Evolutionary conservation across 768 basidiomycete genomes (phyloP).

Genomic region (Hebeloma cylindrosporum): DNA sequence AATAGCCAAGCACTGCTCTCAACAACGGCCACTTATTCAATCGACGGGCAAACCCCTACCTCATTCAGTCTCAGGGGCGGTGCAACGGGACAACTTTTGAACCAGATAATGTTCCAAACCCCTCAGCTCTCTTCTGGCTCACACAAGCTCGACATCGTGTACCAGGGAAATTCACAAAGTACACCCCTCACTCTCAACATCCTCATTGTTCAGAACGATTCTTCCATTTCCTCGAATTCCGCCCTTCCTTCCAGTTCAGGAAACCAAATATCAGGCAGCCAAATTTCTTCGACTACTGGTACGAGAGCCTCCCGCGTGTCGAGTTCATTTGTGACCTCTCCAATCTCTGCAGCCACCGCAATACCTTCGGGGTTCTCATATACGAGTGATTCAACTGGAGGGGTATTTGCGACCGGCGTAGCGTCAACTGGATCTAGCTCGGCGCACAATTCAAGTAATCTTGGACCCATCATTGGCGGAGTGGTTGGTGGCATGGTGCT

Average conservation of each 20-base stretch:
- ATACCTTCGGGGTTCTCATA: too few relatives aligned
- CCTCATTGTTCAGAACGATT: slow-evolving; percentile 2
- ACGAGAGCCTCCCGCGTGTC: too few relatives aligned
- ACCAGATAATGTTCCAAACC: slow-evolving; percentile 11
- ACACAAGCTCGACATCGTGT: slow-evolving; percentile 11
- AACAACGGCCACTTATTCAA: slow-evolving; percentile 25
- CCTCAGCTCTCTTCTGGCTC: slow-evolving; percentile 5
- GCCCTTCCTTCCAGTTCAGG: too few relatives aligned
- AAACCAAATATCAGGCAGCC: too few relatives aligned
- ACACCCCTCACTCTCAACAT: slow-evolving; percentile 9
- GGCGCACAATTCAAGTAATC: too few relatives aligned
- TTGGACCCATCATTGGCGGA: slow-evolving; percentile 18
- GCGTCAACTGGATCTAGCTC: too few relatives aligned
- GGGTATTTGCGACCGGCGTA: too few relatives aligned
- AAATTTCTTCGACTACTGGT: too few relatives aligned
- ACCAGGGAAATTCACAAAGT: slow-evolving; percentile 6
- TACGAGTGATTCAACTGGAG: too few relatives aligned
- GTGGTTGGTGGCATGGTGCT: slow-evolving; percentile 15
- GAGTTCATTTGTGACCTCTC: too few relatives aligned
- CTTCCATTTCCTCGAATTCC: too few relatives aligned
- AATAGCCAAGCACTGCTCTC: slow-evolving; percentile 20
- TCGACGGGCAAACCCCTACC: slow-evolving; percentile 23
- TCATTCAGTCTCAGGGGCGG: slow-evolving; percentile 12
- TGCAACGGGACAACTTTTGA: slow-evolving; percentile 9
- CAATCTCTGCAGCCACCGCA: too few relatives aligned